These are phyloP conservation scores for Eucalyptus marginata DNA, from an alignment of 345 rosid species.

Conservation along the genomic window DNA sequence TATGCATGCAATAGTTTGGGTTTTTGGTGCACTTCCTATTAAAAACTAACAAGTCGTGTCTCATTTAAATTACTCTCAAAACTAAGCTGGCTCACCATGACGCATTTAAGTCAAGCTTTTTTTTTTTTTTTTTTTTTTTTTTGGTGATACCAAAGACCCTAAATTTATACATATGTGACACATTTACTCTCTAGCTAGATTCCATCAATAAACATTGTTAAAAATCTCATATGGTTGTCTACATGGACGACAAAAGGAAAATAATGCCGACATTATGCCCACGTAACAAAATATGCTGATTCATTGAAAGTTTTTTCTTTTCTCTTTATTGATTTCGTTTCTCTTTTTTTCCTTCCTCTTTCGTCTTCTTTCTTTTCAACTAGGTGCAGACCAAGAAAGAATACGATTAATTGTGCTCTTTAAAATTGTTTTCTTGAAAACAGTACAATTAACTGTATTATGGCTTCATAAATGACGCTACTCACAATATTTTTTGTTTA, in stretches of 20 bases:
- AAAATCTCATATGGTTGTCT: background rate
- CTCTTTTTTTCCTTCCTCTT: background rate
- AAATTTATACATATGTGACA: too few species aligned
- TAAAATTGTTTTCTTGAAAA: background rate
- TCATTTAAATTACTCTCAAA: too few species aligned
- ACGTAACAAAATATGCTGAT: background rate
- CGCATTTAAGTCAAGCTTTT: too few species aligned
- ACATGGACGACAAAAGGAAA: background rate
- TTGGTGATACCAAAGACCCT: accelerated
- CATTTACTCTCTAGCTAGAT: background rate
- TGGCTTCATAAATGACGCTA: background rate
- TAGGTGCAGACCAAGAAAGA: background rate
- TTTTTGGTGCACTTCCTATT: too few species aligned
- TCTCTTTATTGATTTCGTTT: too few species aligned
- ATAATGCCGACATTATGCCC: background rate
- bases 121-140: too few species aligned
- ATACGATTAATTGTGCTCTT: background rate
- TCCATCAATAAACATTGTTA: background rate
- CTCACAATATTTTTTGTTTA: background rate
- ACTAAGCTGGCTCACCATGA: background rate
- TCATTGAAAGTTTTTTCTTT: too few species aligned
- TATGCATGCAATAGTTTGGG: background rate
- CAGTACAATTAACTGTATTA: background rate
- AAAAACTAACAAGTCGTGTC: background rate
- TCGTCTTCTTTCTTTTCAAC: background rate